These are phyloP conservation scores for Xylaria sp. DNA, from an alignment of 2,329 filamentous ascomycete genomes.

Conservation along the genomic window DNA sequence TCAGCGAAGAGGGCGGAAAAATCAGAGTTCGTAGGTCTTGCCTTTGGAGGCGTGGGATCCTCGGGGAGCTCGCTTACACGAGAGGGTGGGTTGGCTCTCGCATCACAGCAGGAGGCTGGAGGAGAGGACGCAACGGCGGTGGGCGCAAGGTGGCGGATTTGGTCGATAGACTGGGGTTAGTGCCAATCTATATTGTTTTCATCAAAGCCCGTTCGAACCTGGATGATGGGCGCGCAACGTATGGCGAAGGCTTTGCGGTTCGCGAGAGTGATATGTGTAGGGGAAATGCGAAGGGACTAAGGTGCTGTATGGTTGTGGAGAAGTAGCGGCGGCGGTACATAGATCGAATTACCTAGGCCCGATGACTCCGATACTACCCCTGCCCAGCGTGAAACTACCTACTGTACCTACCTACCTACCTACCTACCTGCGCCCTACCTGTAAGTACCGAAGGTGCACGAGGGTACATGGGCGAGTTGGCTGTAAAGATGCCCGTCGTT, in stretches of 20 bases:
- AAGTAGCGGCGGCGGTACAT: not conserved
- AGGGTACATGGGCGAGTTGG: too few species aligned
- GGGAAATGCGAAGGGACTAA: slow-evolving; percentile 15
- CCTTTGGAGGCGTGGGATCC: not conserved
- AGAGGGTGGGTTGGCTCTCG: slow-evolving; percentile 15
- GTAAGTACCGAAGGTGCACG: too few species aligned
- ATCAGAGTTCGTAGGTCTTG: not conserved
- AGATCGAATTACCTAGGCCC: not conserved
- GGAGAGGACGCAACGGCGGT: not conserved
- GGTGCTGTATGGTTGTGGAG: too few species aligned
- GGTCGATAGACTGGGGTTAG: not conserved
- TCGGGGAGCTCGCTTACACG: slow-evolving; percentile 18
- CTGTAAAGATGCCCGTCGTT: too few species aligned
- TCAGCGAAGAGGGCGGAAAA: not conserved
- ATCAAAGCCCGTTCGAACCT: not conserved
- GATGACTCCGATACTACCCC: not conserved
- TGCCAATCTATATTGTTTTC: not conserved
- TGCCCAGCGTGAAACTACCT: too few species aligned
- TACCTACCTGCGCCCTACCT: too few species aligned
- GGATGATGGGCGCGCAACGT: not conserved
- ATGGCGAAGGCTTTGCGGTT: slow-evolving; percentile 1
- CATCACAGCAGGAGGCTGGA: slow-evolving; percentile 25
- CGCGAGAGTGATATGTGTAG: not conserved
- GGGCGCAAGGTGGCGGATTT: not conserved
- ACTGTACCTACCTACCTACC: too few species aligned